Conservation (phyloP, 208 protist genomes). For the Porcisia deanei region DNA sequence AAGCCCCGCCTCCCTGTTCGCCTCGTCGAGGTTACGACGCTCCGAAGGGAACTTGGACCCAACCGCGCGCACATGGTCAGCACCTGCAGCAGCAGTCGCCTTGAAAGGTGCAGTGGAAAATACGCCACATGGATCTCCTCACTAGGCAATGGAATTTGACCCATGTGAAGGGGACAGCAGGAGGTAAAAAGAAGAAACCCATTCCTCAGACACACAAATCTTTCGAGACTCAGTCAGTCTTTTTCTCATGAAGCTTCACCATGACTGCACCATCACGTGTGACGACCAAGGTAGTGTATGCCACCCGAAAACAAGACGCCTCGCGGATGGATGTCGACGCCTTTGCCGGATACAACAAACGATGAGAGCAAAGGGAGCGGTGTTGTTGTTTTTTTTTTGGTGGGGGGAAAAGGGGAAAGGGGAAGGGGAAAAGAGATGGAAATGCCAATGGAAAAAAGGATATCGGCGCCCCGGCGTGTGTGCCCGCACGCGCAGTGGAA, state of each 20-base stretch:
- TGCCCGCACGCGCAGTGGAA: too few species aligned
- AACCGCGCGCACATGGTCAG: constrained; percentile 9
- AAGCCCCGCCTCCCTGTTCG: not conserved
- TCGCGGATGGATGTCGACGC: not conserved
- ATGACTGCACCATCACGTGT: not conserved
- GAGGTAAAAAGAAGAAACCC: not conserved
- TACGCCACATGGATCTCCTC: constrained; percentile 6
- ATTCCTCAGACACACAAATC: not conserved
- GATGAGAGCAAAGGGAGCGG: not conserved
- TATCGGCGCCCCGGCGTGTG: too few species aligned
- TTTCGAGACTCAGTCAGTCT: constrained; percentile 11
- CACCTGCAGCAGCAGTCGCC: constrained; percentile 21
- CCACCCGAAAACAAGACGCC: too few species aligned
- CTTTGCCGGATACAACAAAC: not conserved
- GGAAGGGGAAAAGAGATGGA: not conserved
- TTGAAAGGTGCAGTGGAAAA: constrained; percentile 15
- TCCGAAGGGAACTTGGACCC: constrained; percentile 14
- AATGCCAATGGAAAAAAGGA: not conserved
- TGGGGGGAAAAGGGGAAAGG: not conserved
- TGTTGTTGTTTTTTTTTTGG: not conserved
- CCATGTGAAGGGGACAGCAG: not conserved
- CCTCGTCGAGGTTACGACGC: constrained; percentile 2
- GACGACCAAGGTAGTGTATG: not conserved
- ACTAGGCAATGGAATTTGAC: not conserved
- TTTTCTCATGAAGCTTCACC: constrained; percentile 2